These are phyloP conservation scores for Coelastrella sp. DNA, from an alignment of 139 green algal species.

Conservation along the genomic window DNA sequence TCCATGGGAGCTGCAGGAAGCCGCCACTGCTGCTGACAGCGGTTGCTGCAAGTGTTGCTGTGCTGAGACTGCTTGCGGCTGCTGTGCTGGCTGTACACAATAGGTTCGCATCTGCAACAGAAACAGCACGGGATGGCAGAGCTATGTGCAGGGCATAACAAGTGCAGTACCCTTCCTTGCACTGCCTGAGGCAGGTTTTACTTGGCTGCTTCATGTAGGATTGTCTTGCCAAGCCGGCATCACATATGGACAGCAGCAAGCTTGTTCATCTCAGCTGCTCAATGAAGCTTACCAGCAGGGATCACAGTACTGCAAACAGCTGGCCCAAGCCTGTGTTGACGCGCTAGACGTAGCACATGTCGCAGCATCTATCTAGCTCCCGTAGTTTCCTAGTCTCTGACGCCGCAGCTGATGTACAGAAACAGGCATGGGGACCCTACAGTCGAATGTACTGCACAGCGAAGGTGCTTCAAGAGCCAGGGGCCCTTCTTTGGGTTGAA, in stretches of 20 bases:
- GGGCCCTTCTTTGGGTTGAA: too few species aligned
- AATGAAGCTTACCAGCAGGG: neutral
- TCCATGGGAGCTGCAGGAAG: neutral
- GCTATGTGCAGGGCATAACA: too few species aligned
- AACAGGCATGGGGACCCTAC: neutral
- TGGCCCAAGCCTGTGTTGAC: neutral
- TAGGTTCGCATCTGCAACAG: neutral
- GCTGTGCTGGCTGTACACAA: neutral
- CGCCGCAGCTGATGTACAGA: neutral
- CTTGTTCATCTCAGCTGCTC: neutral
- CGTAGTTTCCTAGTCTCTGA: neutral
- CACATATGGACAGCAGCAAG: neutral
- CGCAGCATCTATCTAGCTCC: conserved; percentile 13
- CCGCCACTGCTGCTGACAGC: neutral
- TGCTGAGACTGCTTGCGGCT: neutral
- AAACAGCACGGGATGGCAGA: neutral
- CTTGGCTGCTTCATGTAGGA: neutral
- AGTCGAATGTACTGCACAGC: too few species aligned
- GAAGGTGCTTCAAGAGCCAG: too few species aligned
- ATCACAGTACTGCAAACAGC: neutral
- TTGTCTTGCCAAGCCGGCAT: too few species aligned
- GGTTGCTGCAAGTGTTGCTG: neutral
- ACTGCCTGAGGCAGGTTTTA: neutral
- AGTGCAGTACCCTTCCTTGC: too few species aligned
- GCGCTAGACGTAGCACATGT: neutral